These are phyloP conservation scores for Esteya vermicola DNA, from an alignment of 2,329 filamentous ascomycete genomes.

Conservation along the genomic window DNA sequence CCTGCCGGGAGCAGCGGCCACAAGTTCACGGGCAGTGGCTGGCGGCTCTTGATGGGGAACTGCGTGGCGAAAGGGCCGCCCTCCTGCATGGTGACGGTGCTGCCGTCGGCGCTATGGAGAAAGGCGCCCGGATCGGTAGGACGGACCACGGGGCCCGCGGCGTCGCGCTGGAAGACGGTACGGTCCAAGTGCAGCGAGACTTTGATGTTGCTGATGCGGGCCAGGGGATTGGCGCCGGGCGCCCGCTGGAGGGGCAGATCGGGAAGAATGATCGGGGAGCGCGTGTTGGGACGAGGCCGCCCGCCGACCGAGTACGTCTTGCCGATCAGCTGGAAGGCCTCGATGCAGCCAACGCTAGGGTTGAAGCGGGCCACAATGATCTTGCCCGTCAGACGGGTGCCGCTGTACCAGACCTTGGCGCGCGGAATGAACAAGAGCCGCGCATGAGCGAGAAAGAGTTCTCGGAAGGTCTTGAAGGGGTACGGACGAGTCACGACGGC, in stretches of 20 bases:
- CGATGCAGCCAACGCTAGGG: constrained; percentile 56
- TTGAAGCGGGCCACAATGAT: constrained; percentile 69
- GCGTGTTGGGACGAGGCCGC: no score
- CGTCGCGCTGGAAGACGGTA: constrained; percentile 48
- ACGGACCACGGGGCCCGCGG: constrained; percentile 1
- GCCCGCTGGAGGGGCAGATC: no score
- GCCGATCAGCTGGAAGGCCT: constrained; percentile 66
- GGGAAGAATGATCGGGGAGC: no score
- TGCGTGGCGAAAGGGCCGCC: no score
- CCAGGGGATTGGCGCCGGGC: no score
- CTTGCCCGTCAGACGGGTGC: constrained; percentile 58
- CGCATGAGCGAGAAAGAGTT: constrained; percentile 61
- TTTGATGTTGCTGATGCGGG: no score
- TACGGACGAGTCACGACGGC: constrained; percentile 35
- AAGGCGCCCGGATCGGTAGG: background rate
- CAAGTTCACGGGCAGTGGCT: no score
- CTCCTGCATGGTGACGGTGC: no score
- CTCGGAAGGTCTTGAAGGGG: constrained; percentile 49
- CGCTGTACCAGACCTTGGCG: constrained; percentile 75
- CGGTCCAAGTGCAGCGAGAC: constrained; percentile 61
- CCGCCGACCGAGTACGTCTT: no score
- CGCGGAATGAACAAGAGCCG: constrained; percentile 74
- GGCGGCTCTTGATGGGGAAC: no score
- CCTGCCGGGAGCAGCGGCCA: no score
- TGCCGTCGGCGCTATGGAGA: background rate